A percentile compares a stretch with the other conserved stretches of the same genome.
These are phyloP conservation scores for Polygonum aviculare DNA, from an alignment of 148 eudicot species.

Conservation along the genomic window DNA sequence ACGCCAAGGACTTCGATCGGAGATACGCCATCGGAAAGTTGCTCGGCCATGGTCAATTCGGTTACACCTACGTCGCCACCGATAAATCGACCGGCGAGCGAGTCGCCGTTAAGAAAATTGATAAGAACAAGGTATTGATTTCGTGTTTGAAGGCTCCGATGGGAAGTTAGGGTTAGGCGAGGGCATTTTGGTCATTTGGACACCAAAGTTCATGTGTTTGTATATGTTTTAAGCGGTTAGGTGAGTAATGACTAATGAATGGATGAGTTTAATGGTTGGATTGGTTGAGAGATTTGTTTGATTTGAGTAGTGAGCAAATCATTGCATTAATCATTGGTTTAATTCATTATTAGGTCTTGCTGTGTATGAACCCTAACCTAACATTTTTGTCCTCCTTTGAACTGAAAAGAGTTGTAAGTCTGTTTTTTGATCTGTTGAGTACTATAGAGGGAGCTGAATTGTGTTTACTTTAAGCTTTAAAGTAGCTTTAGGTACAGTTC, in stretches of 20 bases:
- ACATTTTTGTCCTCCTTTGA: not conserved
- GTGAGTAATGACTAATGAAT: not conserved
- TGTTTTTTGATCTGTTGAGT: not conserved
- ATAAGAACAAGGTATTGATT: constrained; percentile 65
- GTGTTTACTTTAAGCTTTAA: not conserved
- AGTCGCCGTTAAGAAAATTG: constrained; percentile 94
- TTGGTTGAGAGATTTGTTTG: not conserved
- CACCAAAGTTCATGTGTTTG: no score
- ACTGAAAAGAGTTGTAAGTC: not conserved
- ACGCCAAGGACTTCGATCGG: constrained; percentile 64
- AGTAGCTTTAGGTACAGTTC: not conserved
- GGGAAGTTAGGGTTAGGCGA: not conserved
- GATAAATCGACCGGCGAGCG: constrained; percentile 71
- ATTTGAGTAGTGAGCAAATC: not conserved
- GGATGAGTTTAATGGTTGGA: not conserved
- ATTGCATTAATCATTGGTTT: not conserved
- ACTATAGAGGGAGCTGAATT: not conserved
- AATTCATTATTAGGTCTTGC: not conserved
- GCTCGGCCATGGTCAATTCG: constrained; percentile 98
- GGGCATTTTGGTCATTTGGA: no score
- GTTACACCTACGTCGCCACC: constrained; percentile 85
- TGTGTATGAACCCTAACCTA: not conserved
- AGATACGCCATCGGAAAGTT: constrained; percentile 67
- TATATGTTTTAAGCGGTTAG: no score
- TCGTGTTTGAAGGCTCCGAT: not conserved